These are phyloP conservation scores for Chimonanthus salicifolius DNA, from an alignment of 164 flowering plant species.

Conservation along the genomic window DNA sequence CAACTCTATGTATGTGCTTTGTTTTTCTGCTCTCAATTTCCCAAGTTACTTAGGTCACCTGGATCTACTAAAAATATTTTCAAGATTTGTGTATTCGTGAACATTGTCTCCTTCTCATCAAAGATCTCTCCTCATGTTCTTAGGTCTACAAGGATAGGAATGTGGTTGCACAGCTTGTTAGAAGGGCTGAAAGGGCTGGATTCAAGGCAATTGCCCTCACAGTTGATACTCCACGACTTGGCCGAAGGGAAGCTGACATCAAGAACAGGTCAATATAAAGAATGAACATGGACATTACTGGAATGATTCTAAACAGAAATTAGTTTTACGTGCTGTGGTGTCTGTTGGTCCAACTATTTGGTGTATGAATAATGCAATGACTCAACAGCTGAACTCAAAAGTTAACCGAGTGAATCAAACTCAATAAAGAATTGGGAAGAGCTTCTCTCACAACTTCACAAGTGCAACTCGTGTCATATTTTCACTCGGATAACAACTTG, in stretches of 20 bases:
- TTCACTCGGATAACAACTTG: too few species aligned
- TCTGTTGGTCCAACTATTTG: not conserved
- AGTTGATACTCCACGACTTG: conserved; percentile 59
- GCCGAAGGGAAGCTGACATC: conserved; percentile 60
- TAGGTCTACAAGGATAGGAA: conserved; percentile 78
- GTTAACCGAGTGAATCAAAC: too few species aligned
- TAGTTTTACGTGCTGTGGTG: not conserved
- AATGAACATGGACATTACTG: not conserved
- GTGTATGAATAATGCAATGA: not conserved
- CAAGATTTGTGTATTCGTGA: not conserved
- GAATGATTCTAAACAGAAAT: not conserved
- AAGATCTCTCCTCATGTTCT: not conserved
- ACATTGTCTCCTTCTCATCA: not conserved
- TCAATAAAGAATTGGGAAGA: too few species aligned
- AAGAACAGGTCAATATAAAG: conserved; percentile 39
- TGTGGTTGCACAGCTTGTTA: conserved; percentile 60
- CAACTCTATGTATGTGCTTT: conserved; percentile 65
- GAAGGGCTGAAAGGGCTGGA: conserved; percentile 66
- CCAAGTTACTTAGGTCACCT: not conserved
- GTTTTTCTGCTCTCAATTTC: not conserved
- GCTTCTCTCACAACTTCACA: too few species aligned
- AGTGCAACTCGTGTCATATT: too few species aligned
- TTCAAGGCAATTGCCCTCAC: conserved; percentile 67
- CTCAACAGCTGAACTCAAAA: not conserved
- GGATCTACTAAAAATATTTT: not conserved